phyloP scores from a whole-genome alignment of 1,284 basidiomycete genomes.

The Moesziomyces globuligerus region DNA sequence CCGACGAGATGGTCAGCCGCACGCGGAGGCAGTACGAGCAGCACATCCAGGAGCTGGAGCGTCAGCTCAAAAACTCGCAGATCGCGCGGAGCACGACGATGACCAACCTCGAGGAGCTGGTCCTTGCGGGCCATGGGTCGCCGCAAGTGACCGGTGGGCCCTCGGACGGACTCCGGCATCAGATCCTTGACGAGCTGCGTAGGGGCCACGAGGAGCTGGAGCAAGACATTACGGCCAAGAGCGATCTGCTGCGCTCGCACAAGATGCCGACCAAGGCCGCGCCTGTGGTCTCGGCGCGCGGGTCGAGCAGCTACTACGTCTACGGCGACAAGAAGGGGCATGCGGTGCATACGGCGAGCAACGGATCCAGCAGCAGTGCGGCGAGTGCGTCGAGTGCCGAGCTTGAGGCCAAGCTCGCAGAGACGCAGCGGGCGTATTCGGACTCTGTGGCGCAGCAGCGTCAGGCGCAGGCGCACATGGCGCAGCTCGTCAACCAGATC shows the following conservation, averaged over 20 bases:
- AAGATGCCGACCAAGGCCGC: constrained; percentile 13
- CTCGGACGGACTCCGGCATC: constrained; percentile 74
- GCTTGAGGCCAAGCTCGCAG: constrained; percentile 75
- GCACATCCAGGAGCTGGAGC: constrained; percentile 76
- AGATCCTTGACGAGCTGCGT: constrained; percentile 77
- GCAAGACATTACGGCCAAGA: constrained; percentile 62
- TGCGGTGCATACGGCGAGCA: neutral
- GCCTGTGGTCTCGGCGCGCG: constrained; percentile 4
- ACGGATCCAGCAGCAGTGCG: neutral
- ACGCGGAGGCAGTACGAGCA: constrained; percentile 77
- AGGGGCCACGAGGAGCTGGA: constrained; percentile 63
- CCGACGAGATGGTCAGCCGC: constrained; percentile 76
- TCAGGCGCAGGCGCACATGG: constrained; percentile 84
- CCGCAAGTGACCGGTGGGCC: constrained; percentile 13
- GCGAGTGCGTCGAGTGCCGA: constrained; percentile 55
- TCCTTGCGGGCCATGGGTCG: constrained; percentile 38
- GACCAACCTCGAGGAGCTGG: constrained; percentile 60
- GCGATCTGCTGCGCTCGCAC: constrained; percentile 53
- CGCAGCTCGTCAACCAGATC: constrained; percentile 82
- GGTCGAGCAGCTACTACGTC: constrained; percentile 45
- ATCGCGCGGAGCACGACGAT: constrained; percentile 68
- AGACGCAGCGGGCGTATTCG: constrained; percentile 77
- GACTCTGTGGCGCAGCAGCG: constrained; percentile 77
- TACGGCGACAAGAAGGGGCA: constrained; percentile 40
- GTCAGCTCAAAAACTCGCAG: constrained; percentile 70